These are phyloP conservation scores for Sporothrix pseudoabietina DNA, from an alignment of 2,329 filamentous ascomycete species.

Conservation along the genomic window DNA sequence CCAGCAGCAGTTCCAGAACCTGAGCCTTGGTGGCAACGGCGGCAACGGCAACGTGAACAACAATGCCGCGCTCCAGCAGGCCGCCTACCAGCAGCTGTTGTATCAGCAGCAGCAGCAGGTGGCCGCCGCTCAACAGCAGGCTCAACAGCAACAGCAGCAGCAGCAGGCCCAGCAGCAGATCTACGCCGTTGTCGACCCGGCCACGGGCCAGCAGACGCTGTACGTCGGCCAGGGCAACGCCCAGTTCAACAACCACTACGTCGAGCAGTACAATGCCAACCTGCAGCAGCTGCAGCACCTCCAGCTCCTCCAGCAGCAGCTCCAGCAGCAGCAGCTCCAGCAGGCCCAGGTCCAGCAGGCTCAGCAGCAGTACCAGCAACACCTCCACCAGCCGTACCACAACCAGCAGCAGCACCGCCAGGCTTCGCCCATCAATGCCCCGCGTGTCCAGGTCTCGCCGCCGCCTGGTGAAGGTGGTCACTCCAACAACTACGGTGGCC, in stretches of 20 bases:
- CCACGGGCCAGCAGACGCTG: slow-evolving; percentile 81
- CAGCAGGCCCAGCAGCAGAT: slow-evolving; percentile 69
- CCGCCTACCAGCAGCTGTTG: slow-evolving; percentile 60
- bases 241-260: slow-evolving; percentile 47
- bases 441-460: slow-evolving; percentile 80
- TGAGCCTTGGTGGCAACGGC: slow-evolving; percentile 64
- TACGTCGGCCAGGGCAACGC: slow-evolving; percentile 68
- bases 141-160: slow-evolving; percentile 47
- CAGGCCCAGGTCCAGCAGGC: slow-evolving; percentile 40
- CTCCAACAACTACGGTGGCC: slow-evolving; percentile 34
- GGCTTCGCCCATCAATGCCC: slow-evolving; percentile 60
- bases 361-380: slow-evolving; percentile 39
- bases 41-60: slow-evolving; percentile 44
- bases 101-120: slow-evolving; percentile 48
- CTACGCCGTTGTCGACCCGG: slow-evolving; percentile 80
- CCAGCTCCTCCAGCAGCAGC: slow-evolving; percentile 41
- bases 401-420: slow-evolving; percentile 49
- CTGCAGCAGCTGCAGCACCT: slow-evolving; percentile 41
- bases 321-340: slow-evolving; percentile 43
- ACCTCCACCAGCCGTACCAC: slow-evolving; percentile 26
- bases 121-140: neutral
- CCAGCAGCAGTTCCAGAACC: slow-evolving; percentile 77
- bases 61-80: slow-evolving; percentile 52
- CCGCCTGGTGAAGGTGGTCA: slow-evolving; percentile 63
- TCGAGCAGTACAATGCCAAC: slow-evolving; percentile 49